Conservation (phyloP, 75 land plant species). For the Cunninghamia lanceolata region DNA sequence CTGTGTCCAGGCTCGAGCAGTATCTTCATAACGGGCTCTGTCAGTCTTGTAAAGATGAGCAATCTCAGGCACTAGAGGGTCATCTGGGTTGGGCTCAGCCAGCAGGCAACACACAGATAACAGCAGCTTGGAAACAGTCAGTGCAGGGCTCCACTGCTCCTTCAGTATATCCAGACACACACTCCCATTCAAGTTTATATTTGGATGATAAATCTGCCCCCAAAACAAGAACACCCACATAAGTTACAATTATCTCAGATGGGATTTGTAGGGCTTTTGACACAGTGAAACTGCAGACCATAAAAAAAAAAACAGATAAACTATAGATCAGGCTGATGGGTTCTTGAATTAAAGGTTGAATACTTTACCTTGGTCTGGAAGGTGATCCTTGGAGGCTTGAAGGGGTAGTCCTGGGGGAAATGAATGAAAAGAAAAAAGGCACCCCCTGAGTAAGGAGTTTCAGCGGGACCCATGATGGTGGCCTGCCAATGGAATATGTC, state of each 20-base stretch:
- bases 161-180: slow-evolving; percentile 61
- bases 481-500: slow-evolving; percentile 8
- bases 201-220: neutral
- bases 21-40: slow-evolving; percentile 52
- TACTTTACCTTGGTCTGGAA: slow-evolving; percentile 25
- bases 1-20: slow-evolving; percentile 46
- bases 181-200: slow-evolving; percentile 33
- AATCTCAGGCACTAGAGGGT: slow-evolving; percentile 66
- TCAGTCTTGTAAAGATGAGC: slow-evolving; percentile 70
- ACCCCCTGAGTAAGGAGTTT: slow-evolving; percentile 25
- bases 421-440: slow-evolving; percentile 14
- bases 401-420: slow-evolving; percentile 28
- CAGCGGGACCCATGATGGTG: slow-evolving; percentile 25
- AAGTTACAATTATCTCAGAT: neutral
- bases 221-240: neutral
- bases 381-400: slow-evolving; percentile 22
- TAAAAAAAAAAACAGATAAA: no score
- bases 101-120: slow-evolving; percentile 16
- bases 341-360: neutral
- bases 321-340: no score
- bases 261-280: neutral
- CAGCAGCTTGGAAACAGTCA: slow-evolving; percentile 55
- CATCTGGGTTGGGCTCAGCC: slow-evolving; percentile 64
- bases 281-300: no score
- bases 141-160: slow-evolving; percentile 66